Evolutionary conservation across 2,329 filamentous ascomycete species (phyloP).

Genomic region (Dactylellina drechsleri): DNA sequence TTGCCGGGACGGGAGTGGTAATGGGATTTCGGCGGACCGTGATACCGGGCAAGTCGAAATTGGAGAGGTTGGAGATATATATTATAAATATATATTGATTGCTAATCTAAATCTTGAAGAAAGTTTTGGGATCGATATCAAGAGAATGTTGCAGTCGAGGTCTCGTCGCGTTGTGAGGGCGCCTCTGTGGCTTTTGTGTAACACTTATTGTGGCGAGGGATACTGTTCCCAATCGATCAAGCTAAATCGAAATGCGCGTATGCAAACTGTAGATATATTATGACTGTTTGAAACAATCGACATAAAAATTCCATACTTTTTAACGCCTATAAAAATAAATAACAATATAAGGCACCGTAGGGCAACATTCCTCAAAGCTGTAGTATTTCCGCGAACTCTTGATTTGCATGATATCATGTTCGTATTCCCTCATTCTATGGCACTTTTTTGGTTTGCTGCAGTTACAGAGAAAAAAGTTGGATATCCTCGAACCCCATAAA

Average conservation of each 20-base stretch:
- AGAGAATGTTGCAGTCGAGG: no score
- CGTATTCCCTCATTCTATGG: constrained; percentile 42
- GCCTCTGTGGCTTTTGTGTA: constrained; percentile 25
- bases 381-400: neutral
- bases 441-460: constrained; percentile 13
- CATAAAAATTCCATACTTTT: no score
- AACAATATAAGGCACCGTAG: neutral
- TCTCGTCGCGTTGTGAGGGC: neutral
- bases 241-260: no score
- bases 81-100: constrained; percentile 12
- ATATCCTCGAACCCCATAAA: constrained; percentile 39
- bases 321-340: neutral
- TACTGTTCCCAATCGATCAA: neutral
- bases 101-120: no score
- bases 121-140: no score
- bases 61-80: constrained; percentile 31
- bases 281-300: neutral
- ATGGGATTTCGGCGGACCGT: constrained; percentile 34
- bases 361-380: neutral
- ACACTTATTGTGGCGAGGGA: constrained; percentile 6
- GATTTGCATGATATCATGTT: constrained; percentile 26
- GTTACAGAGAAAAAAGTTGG: constrained; percentile 20
- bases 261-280: no score
- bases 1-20: constrained; percentile 30
- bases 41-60: constrained; percentile 43